Percentiles rank a stretch among this genome's conserved stretches.
These are phyloP conservation scores for Tuber microsphaerosporum DNA, from an alignment of 495 filamentous ascomycete genomes.

Conservation along the genomic window DNA sequence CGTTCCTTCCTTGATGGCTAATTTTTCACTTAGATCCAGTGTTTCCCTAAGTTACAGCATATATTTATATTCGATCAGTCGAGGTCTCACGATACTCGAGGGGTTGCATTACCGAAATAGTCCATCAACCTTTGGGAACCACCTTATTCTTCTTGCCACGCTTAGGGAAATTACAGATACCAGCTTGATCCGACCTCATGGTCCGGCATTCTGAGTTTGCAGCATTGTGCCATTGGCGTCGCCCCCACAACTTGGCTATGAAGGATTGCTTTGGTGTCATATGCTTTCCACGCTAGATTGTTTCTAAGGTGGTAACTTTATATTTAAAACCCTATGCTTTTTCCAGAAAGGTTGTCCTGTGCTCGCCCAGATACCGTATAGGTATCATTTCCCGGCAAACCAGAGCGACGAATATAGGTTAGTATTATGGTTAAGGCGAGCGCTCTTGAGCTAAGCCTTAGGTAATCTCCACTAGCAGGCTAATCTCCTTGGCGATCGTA, in stretches of 20 bases:
- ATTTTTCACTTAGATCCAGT: background rate
- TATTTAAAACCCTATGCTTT: background rate
- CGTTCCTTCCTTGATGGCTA: background rate
- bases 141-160: background rate
- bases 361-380: background rate
- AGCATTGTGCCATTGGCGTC: background rate
- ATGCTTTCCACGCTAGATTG: background rate
- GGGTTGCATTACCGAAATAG: background rate
- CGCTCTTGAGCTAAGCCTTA: background rate
- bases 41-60: background rate
- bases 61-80: background rate
- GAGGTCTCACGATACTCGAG: background rate
- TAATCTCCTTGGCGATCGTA: background rate
- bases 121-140: background rate
- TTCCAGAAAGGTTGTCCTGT: background rate
- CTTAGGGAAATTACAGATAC: background rate
- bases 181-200: background rate
- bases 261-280: background rate
- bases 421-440: background rate
- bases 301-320: background rate
- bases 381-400: background rate
- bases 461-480: background rate
- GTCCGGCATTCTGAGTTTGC: background rate
- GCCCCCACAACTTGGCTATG: background rate
- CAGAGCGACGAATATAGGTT: background rate